These are phyloP conservation scores for Peronospora destructor DNA, from an alignment of 352 stramenopile genomes.

Conservation along the genomic window DNA sequence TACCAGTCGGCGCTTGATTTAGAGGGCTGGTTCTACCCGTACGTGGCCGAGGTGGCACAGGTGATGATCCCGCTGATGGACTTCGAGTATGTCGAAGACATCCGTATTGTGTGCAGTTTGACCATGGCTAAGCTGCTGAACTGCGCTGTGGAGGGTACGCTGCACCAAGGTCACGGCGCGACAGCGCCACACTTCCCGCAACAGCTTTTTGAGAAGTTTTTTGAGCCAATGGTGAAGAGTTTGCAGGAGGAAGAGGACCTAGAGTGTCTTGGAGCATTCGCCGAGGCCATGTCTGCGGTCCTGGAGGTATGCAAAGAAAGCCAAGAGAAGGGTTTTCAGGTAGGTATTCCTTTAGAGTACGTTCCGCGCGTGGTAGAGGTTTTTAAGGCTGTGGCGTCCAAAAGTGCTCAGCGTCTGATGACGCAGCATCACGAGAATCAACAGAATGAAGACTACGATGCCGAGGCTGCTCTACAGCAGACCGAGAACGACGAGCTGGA, in stretches of 20 bases:
- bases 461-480: conserved; percentile 64
- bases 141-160: conserved; percentile 58
- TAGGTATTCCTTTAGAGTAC: conserved; percentile 64
- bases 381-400: conserved; percentile 59
- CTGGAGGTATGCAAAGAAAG: conserved; percentile 81
- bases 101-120: conserved; percentile 73
- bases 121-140: conserved; percentile 71
- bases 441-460: conserved; percentile 77
- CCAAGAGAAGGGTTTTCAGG: conserved; percentile 57
- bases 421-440: conserved; percentile 54
- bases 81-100: conserved; percentile 83
- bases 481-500: conserved; percentile 65
- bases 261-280: conserved; percentile 67
- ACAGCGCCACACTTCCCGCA: conserved; percentile 62
- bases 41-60: conserved; percentile 67
- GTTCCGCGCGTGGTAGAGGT: conserved; percentile 62
- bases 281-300: conserved; percentile 63
- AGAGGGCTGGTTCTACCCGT: conserved; percentile 75
- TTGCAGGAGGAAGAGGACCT: conserved; percentile 73
- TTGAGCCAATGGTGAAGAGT: conserved; percentile 67
- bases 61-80: conserved; percentile 71
- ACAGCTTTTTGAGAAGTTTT: conserved; percentile 71
- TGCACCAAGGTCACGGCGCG: conserved; percentile 55
- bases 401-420: conserved; percentile 58
- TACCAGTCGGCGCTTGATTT: conserved; percentile 83